phyloP scores from a whole-genome alignment of 352 stramenopile species.

The Globisporangium heterothallicum region DNA sequence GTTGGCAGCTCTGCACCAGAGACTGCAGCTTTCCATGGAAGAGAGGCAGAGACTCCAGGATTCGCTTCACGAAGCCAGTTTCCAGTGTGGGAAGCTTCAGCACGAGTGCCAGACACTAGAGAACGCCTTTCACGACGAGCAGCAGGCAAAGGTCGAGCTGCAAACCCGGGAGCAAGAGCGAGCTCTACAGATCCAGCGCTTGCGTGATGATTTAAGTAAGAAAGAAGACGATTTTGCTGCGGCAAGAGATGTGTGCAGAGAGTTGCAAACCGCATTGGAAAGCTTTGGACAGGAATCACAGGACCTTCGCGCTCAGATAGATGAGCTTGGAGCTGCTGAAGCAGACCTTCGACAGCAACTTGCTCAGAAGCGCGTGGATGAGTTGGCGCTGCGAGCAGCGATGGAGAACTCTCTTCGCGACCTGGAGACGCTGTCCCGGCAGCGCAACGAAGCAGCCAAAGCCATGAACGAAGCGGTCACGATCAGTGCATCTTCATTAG shows the following conservation, averaged over 20 bases:
- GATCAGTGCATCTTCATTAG: conserved; percentile 72
- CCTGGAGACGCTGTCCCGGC: conserved; percentile 49
- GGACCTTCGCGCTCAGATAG: conserved; percentile 17
- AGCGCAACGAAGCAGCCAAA: conserved; percentile 72
- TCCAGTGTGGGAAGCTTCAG: conserved; percentile 25
- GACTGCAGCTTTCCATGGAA: conserved; percentile 30
- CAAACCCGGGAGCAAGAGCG: conserved; percentile 28
- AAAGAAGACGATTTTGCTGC: conserved; percentile 46
- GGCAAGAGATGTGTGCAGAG: conserved; percentile 41
- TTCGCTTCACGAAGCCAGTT: conserved; percentile 23
- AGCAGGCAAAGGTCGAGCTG: conserved; percentile 27
- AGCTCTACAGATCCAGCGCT: conserved; percentile 26
- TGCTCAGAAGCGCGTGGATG: conserved; percentile 39
- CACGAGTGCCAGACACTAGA: conserved; percentile 25
- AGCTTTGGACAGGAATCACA: conserved; percentile 25
- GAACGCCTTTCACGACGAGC: conserved; percentile 25
- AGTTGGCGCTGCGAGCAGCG: conserved; percentile 39
- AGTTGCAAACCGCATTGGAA: conserved; percentile 42
- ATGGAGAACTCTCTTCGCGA: conserved; percentile 72
- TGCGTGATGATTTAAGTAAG: conserved; percentile 23
- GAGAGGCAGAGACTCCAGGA: conserved; percentile 39
- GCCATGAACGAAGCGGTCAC: conserved; percentile 84
- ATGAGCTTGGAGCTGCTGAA: conserved; percentile 22
- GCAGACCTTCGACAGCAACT: conserved; percentile 34
- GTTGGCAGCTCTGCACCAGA: conserved; percentile 23